Evolutionary conservation across 345 rosid genomes (phyloP).

Genomic region (Eutrema yunnanense): DNA sequence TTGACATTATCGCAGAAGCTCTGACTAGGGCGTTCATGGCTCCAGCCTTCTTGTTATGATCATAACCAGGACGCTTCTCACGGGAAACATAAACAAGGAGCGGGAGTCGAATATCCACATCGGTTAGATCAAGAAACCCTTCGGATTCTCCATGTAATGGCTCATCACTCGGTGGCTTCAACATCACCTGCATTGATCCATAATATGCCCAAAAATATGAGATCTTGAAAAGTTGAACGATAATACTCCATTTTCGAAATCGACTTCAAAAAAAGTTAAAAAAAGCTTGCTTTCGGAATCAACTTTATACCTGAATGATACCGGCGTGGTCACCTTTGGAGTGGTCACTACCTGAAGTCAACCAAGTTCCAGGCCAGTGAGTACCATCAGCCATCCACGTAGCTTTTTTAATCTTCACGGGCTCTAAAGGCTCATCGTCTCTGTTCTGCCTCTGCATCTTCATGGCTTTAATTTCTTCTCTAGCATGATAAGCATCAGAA

Average conservation of each 20-base stretch:
- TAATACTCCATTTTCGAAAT: background rate
- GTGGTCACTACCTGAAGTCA: constrained; percentile 63
- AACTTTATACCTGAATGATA: constrained; percentile 68
- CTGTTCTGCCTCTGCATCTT: constrained; percentile 79
- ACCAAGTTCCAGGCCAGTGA: constrained; percentile 99
- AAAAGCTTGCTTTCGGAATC: background rate
- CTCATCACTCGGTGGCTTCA: constrained; percentile 96
- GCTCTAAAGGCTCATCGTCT: constrained; percentile 61
- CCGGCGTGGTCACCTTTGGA: constrained; percentile 90
- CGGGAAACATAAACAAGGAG: constrained; percentile 97
- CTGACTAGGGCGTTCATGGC: constrained; percentile 99
- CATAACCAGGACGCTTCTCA: constrained; percentile 98
- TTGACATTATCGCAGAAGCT: constrained; percentile 97
- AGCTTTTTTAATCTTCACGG: constrained; percentile 81
- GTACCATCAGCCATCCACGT: constrained; percentile 99
- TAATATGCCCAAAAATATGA: background rate
- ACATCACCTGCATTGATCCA: constrained; percentile 62
- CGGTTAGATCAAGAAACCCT: constrained; percentile 59
- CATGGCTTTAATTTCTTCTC: constrained; percentile 97
- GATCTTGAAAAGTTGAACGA: background rate
- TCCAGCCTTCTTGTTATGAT: constrained; percentile 98
- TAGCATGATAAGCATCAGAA: constrained; percentile 92
- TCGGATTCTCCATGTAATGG: constrained; percentile 70
- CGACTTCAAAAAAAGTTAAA: background rate
- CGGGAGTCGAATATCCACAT: constrained; percentile 93